These are phyloP conservation scores for Coprinopsis marcescibilis DNA, from an alignment of 768 basidiomycete species.

Conservation along the genomic window DNA sequence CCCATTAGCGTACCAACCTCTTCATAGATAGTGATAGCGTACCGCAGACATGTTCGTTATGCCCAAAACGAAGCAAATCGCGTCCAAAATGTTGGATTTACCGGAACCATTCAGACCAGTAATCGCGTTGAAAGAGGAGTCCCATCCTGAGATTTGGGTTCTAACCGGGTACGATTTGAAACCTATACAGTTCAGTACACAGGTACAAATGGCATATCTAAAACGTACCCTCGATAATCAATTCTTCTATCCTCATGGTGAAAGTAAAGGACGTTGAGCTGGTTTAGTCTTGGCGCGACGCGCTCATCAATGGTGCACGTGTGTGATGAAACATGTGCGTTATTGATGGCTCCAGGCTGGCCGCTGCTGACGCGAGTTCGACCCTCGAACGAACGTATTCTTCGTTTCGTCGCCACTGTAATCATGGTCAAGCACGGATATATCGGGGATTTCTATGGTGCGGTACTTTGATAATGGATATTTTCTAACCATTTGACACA, in stretches of 20 bases:
- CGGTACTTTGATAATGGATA: too few species aligned
- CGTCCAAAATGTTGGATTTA: slow-evolving; percentile 98
- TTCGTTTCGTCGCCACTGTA: too few species aligned
- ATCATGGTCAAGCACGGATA: too few species aligned
- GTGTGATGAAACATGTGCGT: too few species aligned
- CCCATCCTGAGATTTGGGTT: slow-evolving; percentile 96
- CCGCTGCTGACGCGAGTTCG: too few species aligned
- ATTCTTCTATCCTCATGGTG: slow-evolving; percentile 89
- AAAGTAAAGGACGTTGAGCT: not conserved
- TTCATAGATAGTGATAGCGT: slow-evolving; percentile 16
- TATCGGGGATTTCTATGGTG: too few species aligned
- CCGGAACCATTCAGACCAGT: slow-evolving; percentile 94
- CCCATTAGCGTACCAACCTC: slow-evolving; percentile 10
- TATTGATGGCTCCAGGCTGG: too few species aligned
- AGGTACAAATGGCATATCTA: not conserved
- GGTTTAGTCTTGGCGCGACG: too few species aligned
- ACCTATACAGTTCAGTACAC: slow-evolving; percentile 38
- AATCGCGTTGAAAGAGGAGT: slow-evolving; percentile 97
- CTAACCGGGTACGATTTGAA: slow-evolving; percentile 98
- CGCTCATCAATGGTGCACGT: too few species aligned
- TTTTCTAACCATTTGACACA: too few species aligned
- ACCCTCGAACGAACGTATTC: too few species aligned
- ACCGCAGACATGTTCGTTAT: slow-evolving; percentile 96
- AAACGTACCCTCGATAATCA: slow-evolving; percentile 81
- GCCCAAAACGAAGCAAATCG: slow-evolving; percentile 97